A percentile compares a stretch with the other conserved stretches of the same genome.
These are phyloP conservation scores for Pseudocercospora cruenta DNA, from an alignment of 2,329 filamentous ascomycete genomes.

Conservation along the genomic window DNA sequence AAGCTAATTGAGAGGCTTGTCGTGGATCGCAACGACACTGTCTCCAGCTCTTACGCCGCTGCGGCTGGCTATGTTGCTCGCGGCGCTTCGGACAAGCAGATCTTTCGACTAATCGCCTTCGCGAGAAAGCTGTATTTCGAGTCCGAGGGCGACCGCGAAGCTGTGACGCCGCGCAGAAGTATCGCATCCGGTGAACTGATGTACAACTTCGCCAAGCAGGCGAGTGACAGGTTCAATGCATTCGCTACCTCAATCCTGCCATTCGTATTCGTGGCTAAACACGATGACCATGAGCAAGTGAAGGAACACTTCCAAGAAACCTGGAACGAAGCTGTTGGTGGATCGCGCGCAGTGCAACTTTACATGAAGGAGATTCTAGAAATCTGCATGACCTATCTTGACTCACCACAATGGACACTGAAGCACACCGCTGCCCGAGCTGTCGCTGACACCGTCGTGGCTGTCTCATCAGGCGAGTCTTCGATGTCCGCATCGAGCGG, in stretches of 20 bases:
- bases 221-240: conserved; percentile 82
- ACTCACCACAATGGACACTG: conserved; percentile 83
- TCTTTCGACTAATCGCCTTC: conserved; percentile 59
- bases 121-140: conserved; percentile 75
- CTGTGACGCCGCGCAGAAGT: conserved; percentile 44
- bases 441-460: conserved; percentile 71
- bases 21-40: conserved; percentile 90
- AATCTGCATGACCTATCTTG: conserved; percentile 69
- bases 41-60: conserved; percentile 84
- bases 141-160: conserved; percentile 70
- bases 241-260: conserved; percentile 77
- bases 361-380: conserved; percentile 81
- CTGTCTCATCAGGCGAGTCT: conserved; percentile 57
- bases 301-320: conserved; percentile 79
- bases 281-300: conserved; percentile 81
- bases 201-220: conserved; percentile 79
- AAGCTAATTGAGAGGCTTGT: conserved; percentile 78
- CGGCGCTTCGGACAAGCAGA: conserved; percentile 61
- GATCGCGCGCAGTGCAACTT: conserved; percentile 76
- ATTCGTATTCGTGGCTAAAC: conserved; percentile 83
- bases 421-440: conserved; percentile 86
- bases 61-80: conserved; percentile 83
- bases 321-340: conserved; percentile 90
- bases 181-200: conserved; percentile 82
- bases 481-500: conserved; percentile 55